These are phyloP conservation scores for Pestalotiopsis sp. DNA, from an alignment of 2,329 filamentous ascomycete genomes.

Conservation along the genomic window DNA sequence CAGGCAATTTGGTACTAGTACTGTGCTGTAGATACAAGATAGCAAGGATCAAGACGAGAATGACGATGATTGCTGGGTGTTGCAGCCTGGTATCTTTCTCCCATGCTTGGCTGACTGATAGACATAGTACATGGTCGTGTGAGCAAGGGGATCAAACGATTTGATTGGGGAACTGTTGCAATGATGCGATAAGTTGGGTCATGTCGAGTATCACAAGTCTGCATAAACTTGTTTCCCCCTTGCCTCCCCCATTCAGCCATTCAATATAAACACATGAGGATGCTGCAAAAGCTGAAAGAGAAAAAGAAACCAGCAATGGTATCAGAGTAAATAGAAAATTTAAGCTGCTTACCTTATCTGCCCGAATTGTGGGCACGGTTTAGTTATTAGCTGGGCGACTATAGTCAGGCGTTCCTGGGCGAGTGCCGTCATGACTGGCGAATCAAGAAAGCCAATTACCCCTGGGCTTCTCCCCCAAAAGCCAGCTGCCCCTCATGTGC, in stretches of 20 bases:
- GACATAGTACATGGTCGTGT: no score
- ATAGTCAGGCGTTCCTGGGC: background rate
- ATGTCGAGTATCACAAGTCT: no score
- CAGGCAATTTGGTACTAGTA: background rate
- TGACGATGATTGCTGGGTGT: background rate
- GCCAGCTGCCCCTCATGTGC: background rate
- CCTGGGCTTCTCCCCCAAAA: background rate
- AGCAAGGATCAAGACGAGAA: background rate
- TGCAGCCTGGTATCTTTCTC: no score
- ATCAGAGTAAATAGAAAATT: background rate
- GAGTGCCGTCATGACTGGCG: constrained; percentile 2
- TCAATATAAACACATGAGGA: background rate
- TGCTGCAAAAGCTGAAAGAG: background rate
- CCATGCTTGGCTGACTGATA: no score
- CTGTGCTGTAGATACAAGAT: background rate
- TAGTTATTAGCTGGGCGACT: background rate
- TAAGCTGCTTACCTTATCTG: background rate
- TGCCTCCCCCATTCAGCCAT: background rate
- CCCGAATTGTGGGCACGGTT: background rate
- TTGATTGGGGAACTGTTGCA: no score
- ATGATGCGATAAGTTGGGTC: no score
- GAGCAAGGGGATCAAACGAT: no score
- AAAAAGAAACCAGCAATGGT: background rate
- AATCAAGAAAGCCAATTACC: background rate
- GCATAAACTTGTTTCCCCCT: background rate